phyloP scores from a whole-genome alignment of 2,329 filamentous ascomycete genomes.

The Annulohypoxylon truncatum region DNA sequence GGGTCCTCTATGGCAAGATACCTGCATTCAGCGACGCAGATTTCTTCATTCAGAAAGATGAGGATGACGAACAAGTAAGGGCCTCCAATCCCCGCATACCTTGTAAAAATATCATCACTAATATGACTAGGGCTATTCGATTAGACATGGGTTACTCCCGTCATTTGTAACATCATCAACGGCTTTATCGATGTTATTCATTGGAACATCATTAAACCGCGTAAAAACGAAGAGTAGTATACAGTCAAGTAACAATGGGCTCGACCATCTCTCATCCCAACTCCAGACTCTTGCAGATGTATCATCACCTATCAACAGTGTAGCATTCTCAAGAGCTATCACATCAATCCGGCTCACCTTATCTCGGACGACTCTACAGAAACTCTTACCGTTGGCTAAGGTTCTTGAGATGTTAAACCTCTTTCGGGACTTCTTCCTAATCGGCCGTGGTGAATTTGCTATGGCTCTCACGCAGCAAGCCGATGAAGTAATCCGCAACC shows the following conservation, averaged over 20 bases:
- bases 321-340: slow-evolving; percentile 77
- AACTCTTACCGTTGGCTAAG: slow-evolving; percentile 79
- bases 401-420: slow-evolving; percentile 82
- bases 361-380: slow-evolving; percentile 85
- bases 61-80: slow-evolving; percentile 56
- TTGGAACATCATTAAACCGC: slow-evolving; percentile 89
- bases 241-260: slow-evolving; percentile 60
- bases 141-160: slow-evolving; percentile 73
- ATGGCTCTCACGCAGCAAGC: slow-evolving; percentile 87
- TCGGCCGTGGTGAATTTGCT: slow-evolving; percentile 91
- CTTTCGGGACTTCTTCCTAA: slow-evolving; percentile 86
- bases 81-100: background rate
- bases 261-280: slow-evolving; percentile 74
- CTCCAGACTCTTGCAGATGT: slow-evolving; percentile 75
- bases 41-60: slow-evolving; percentile 79
- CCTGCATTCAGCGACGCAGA: slow-evolving; percentile 82
- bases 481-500: slow-evolving; percentile 79
- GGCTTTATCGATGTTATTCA: slow-evolving; percentile 86
- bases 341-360: slow-evolving; percentile 82
- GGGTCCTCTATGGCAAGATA: slow-evolving; percentile 88
- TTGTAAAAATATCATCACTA: slow-evolving; percentile 1
- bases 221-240: slow-evolving; percentile 70
- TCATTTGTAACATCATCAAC: slow-evolving; percentile 81
- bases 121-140: slow-evolving; percentile 65
- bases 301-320: slow-evolving; percentile 77